phyloP scores from a whole-genome alignment of 1,284 basidiomycete species.

The Ustilago cynodontis region DNA sequence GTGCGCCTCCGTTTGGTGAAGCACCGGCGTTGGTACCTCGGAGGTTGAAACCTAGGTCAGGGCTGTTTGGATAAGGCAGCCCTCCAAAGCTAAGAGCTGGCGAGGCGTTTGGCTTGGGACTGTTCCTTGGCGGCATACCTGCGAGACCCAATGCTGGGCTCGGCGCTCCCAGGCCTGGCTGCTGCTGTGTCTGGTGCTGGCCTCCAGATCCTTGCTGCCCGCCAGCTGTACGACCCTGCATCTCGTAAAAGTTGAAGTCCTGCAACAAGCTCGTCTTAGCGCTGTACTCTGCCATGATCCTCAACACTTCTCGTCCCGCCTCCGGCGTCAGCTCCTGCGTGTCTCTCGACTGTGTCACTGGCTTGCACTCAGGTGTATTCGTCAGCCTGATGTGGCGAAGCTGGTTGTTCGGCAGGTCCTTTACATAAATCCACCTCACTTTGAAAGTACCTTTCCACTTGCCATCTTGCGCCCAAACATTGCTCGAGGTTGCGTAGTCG shows the following conservation, averaged over 20 bases:
- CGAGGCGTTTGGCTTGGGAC: slow-evolving; percentile 22
- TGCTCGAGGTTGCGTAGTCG: slow-evolving; percentile 62
- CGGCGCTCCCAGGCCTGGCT: too few relatives aligned
- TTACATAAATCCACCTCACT: slow-evolving; percentile 68
- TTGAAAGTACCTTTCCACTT: slow-evolving; percentile 69
- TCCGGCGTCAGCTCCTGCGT: slow-evolving; percentile 66
- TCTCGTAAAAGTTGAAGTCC: slow-evolving; percentile 60
- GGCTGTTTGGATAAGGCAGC: slow-evolving; percentile 15
- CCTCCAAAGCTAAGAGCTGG: slow-evolving; percentile 26
- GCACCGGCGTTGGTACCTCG: neutral
- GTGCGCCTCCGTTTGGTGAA: slow-evolving; percentile 23
- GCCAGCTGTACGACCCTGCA: slow-evolving; percentile 32
- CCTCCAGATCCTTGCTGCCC: neutral
- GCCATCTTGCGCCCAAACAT: slow-evolving; percentile 68
- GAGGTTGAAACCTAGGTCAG: neutral
- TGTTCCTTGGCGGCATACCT: slow-evolving; percentile 26
- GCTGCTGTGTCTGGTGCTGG: neutral
- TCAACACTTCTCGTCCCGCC: slow-evolving; percentile 56
- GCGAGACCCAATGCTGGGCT: slow-evolving; percentile 24
- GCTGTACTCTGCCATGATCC: slow-evolving; percentile 59
- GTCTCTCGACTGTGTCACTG: slow-evolving; percentile 67
- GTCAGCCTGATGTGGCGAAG: slow-evolving; percentile 64
- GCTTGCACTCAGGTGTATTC: slow-evolving; percentile 63
- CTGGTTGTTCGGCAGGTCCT: slow-evolving; percentile 66
- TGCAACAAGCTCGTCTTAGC: slow-evolving; percentile 56